Conservation (phyloP, 2,329 filamentous ascomycete species). For the Talaromyces verruculosus region DNA sequence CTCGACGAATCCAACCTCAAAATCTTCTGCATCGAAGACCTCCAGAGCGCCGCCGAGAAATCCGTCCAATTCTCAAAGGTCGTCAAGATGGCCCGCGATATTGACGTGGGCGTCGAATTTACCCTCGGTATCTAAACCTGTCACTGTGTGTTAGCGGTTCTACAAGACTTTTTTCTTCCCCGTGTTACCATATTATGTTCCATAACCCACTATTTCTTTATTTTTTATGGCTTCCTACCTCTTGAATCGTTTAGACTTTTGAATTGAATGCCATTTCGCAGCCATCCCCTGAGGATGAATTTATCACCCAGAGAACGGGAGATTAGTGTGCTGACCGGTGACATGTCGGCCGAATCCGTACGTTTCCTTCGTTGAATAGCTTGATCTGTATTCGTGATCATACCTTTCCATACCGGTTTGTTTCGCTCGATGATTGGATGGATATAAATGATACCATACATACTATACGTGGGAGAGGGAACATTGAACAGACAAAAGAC, state of each 20-base stretch:
- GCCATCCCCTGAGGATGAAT: not conserved
- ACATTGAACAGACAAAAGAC: not conserved
- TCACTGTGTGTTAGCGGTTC: slow-evolving; percentile 9
- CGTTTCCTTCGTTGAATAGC: not conserved
- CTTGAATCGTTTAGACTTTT: not conserved
- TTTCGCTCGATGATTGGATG: not conserved
- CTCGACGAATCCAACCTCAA: slow-evolving; percentile 98
- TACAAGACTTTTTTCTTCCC: slow-evolving; percentile 7
- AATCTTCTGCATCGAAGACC: slow-evolving; percentile 99
- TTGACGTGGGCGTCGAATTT: slow-evolving; percentile 96
- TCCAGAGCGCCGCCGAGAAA: slow-evolving; percentile 96
- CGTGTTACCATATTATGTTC: slow-evolving; percentile 2
- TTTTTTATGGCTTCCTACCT: slow-evolving; percentile 3
- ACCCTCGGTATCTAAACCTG: slow-evolving; percentile 80
- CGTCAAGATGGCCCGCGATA: slow-evolving; percentile 96
- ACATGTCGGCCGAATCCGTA: not conserved
- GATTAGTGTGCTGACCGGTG: slow-evolving; percentile 1
- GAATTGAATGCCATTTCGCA: not conserved
- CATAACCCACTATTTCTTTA: not conserved
- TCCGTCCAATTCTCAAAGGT: slow-evolving; percentile 98
- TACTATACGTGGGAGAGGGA: not conserved
- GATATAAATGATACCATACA: not conserved
- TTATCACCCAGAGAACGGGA: not conserved
- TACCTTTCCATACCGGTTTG: not conserved
- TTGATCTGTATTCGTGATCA: slow-evolving; percentile 5